phyloP scores from a whole-genome alignment of 306 rosid species.

The Dalbergia cultrata region DNA sequence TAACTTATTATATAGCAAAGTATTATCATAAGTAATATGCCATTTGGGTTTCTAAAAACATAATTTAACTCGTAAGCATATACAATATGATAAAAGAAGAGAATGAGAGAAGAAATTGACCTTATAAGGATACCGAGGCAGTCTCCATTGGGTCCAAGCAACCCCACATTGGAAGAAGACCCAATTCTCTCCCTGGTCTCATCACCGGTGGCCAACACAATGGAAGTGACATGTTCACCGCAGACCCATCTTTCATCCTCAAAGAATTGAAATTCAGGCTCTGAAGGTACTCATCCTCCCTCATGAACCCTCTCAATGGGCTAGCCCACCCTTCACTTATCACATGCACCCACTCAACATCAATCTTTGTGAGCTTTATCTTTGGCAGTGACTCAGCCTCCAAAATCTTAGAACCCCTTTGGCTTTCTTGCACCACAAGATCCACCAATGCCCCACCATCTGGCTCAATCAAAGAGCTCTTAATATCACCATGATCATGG shows the following conservation, averaged over 20 bases:
- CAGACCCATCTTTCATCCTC: slow-evolving; percentile 67
- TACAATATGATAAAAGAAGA: neutral
- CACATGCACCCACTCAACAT: slow-evolving; percentile 94
- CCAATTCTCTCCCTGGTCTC: slow-evolving; percentile 71
- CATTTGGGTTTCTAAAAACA: neutral
- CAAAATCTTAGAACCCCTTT: slow-evolving; percentile 51
- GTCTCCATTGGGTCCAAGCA: slow-evolving; percentile 80
- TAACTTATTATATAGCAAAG: neutral
- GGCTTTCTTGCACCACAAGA: slow-evolving; percentile 71
- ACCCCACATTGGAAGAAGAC: slow-evolving; percentile 61
- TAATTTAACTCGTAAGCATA: neutral
- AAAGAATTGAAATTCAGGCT: slow-evolving; percentile 88
- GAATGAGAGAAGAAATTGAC: slow-evolving; percentile 49
- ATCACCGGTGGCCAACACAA: slow-evolving; percentile 84
- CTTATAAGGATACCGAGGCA: slow-evolving; percentile 76
- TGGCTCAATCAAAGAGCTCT: slow-evolving; percentile 88
- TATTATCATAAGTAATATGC: neutral
- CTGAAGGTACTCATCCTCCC: slow-evolving; percentile 89
- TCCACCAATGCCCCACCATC: slow-evolving; percentile 90
- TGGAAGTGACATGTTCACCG: slow-evolving; percentile 93
- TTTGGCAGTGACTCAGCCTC: slow-evolving; percentile 77
- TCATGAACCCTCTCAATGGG: slow-evolving; percentile 94
- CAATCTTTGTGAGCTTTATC: slow-evolving; percentile 69
- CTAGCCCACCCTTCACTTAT: slow-evolving; percentile 95
- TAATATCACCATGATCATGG: slow-evolving; percentile 23